phyloP scores from a whole-genome alignment of 73 alveolate species.

The Loxodes magnus region DNA sequence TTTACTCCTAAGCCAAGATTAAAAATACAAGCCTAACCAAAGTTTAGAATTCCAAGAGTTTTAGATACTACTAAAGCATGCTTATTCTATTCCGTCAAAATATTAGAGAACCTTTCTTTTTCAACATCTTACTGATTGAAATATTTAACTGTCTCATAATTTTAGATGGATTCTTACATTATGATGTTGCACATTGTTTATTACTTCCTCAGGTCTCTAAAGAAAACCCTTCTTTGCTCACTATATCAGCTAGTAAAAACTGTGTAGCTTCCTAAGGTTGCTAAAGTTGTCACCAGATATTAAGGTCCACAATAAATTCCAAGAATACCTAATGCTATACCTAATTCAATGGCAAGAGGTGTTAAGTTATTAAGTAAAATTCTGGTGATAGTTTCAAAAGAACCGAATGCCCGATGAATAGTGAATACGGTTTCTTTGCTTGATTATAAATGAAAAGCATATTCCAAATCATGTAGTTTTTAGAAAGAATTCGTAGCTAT shows the following conservation, averaged over 20 bases:
- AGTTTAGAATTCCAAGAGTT: slow-evolving; percentile 46
- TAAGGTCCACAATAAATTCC: slow-evolving; percentile 42
- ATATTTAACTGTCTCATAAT: slow-evolving; percentile 69
- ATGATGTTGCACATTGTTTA: slow-evolving; percentile 60
- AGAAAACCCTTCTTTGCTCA: slow-evolving; percentile 30
- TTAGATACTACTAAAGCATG: slow-evolving; percentile 21
- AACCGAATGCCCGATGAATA: slow-evolving; percentile 34
- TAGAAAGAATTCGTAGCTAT: slow-evolving; percentile 20
- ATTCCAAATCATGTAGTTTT: slow-evolving; percentile 43
- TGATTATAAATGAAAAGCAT: slow-evolving; percentile 36
- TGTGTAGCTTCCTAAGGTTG: slow-evolving; percentile 41
- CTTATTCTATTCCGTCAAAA: slow-evolving; percentile 28
- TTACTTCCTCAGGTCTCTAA: slow-evolving; percentile 42
- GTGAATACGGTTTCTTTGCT: slow-evolving; percentile 51
- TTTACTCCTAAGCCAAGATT: slow-evolving; percentile 61
- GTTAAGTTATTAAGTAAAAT: slow-evolving; percentile 28
- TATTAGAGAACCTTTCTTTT: slow-evolving; percentile 22
- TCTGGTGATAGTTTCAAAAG: slow-evolving; percentile 35
- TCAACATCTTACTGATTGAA: slow-evolving; percentile 63
- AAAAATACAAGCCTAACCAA: slow-evolving; percentile 44
- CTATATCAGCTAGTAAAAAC: slow-evolving; percentile 40
- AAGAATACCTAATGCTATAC: slow-evolving; percentile 36
- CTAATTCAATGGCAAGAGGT: slow-evolving; percentile 46
- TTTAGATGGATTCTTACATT: slow-evolving; percentile 49
- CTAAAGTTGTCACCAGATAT: slow-evolving; percentile 33